Percentiles rank a stretch among this genome's conserved stretches.
Evolutionary conservation across 345 rosid genomes (phyloP).

Genomic region (Salix purpurea): DNA sequence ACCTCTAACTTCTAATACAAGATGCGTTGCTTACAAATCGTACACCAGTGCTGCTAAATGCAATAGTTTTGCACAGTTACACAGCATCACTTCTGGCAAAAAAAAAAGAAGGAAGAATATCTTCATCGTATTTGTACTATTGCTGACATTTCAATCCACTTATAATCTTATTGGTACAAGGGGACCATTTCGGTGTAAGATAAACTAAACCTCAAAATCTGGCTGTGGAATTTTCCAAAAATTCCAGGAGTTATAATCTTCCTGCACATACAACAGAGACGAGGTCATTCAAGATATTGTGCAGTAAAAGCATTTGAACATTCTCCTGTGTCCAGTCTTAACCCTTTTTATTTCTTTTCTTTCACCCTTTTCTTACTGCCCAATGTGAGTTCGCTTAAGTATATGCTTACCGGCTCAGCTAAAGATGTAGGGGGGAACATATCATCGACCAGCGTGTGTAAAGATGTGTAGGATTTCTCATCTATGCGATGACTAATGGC

Average conservation of each 20-base stretch:
- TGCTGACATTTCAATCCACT: background rate
- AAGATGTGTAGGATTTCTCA: conserved; percentile 71
- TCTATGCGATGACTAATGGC: conserved; percentile 76
- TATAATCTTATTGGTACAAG: conserved; percentile 2
- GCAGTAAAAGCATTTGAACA: background rate
- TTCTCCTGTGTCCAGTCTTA: background rate
- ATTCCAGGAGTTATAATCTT: conserved; percentile 82
- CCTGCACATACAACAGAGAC: conserved; percentile 38
- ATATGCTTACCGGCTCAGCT: conserved; percentile 60
- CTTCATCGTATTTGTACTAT: conserved; percentile 7
- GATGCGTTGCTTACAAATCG: conserved; percentile 10
- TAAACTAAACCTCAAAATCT: conserved; percentile 37
- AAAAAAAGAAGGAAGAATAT: conserved; percentile 5
- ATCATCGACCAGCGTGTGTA: conserved; percentile 85
- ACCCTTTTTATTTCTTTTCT: background rate
- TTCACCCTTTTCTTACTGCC: background rate
- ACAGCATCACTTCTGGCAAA: background rate
- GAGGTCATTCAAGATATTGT: background rate
- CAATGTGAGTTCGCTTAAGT: background rate
- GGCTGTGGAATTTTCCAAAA: conserved; percentile 69
- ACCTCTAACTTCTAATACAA: background rate
- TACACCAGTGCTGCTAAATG: background rate
- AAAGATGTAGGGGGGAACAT: conserved; percentile 84
- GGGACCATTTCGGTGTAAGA: background rate
- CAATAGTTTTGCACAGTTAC: background rate